phyloP scores from a whole-genome alignment of 257 asterid species.

The Gentiana straminea region DNA sequence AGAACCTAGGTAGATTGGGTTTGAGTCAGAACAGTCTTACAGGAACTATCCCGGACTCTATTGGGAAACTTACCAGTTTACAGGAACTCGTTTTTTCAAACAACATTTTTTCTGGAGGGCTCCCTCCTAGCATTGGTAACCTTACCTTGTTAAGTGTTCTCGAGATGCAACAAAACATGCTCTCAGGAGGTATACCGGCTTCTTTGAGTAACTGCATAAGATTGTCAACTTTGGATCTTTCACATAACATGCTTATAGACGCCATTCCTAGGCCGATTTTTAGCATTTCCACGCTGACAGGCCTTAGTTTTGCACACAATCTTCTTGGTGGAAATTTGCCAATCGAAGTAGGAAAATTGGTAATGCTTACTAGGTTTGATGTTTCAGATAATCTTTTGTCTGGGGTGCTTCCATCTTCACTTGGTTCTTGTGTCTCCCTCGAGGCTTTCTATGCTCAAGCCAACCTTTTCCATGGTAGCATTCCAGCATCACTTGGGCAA shows the following conservation, averaged over 20 bases:
- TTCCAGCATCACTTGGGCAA: neutral
- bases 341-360: neutral
- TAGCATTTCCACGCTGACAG: too few species aligned
- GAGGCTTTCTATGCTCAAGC: neutral
- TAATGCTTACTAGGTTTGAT: neutral
- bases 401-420: neutral
- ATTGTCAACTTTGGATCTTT: neutral
- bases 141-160: too few species aligned
- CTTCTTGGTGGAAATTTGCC: slow-evolving; percentile 1
- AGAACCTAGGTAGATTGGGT: neutral
- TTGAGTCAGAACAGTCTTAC: neutral
- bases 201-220: slow-evolving; percentile 1
- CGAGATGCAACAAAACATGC: neutral
- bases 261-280: too few species aligned
- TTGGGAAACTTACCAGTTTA: too few species aligned
- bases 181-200: neutral
- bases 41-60: too few species aligned
- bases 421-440: neutral
- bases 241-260: too few species aligned
- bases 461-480: slow-evolving; percentile 1
- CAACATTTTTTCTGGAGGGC: too few species aligned
- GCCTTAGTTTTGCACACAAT: neutral
- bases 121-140: too few species aligned
- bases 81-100: too few species aligned
- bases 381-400: slow-evolving; percentile 1